Evolutionary conservation across 306 rosid genomes (phyloP), one percentile per base, ranked within the genome.

Genomic region (Vigna hirtella): DNA sequence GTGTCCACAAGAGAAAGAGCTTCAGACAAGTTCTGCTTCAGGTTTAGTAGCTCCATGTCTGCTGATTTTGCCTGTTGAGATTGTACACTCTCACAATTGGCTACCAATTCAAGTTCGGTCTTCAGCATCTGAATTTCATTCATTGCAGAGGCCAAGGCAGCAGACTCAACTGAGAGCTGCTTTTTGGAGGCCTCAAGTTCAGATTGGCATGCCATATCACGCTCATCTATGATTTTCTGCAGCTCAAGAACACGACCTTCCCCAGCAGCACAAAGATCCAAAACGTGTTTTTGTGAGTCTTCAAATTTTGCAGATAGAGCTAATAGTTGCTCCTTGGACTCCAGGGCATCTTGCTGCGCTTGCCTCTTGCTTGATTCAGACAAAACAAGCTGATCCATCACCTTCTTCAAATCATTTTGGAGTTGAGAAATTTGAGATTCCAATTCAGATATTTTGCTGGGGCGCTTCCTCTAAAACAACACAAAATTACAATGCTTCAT

Each of bases 391-490:
- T 87, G 90, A 42, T 87, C 85, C 86, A 81, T 89, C 28, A 89
- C 89, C 61, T 76, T 85, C 64, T 87, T 90, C 78, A 96, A 79
- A 75, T 93, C 97, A 64, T 85, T 96, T 84, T 86, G 89, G 50
- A 93, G 96, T 70, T 87, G 90, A 72, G 93, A 83, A 78, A 90
- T 78, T 90, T 91, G 98, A 57, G 94, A 86, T 81, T 96, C 98
- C 82, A 96, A 83, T 69, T 96, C 99, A 7, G 94, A 85, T 82
- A 93, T 89, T 85, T 83, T 87, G 89, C 89, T 93, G 0, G 98
- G 93, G 72, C 91, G 92, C 84, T 90, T 93, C 84, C 87, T 90
- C 99, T 96, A 84, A 20, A 65, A 81, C 34, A 85, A 72, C 55
- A 81, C 26, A 59, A 72, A 56, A 75, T 18, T 32, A 62, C 11